Conservation (phyloP, 305 asterid genomes). For the Striga hermonthica region DNA sequence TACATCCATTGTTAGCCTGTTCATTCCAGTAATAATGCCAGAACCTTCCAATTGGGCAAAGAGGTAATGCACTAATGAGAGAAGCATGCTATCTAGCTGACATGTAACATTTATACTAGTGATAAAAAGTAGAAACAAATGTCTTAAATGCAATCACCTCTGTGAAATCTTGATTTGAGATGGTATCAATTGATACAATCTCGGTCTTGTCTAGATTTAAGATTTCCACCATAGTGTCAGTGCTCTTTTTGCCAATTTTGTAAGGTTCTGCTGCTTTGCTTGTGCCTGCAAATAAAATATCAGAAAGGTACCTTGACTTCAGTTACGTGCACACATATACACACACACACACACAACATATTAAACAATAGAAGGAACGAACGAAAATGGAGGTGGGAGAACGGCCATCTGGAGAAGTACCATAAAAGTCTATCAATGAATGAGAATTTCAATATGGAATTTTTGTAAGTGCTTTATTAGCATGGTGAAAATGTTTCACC, state of each 20-base stretch:
- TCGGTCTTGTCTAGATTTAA: conserved; percentile 93
- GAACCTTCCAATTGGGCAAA: no score
- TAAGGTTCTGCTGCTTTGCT: conserved; percentile 79
- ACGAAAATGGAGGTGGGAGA: neutral
- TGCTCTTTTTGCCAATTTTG: conserved; percentile 85
- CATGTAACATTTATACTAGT: no score
- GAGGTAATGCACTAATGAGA: no score
- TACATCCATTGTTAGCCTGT: no score
- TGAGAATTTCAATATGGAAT: neutral
- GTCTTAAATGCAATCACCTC: no score
- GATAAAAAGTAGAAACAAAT: no score
- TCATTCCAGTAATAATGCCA: no score
- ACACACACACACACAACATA: neutral
- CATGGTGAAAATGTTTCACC: neutral
- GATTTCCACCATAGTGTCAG: conserved; percentile 79
- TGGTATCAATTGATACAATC: conserved; percentile 72
- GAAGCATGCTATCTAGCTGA: no score
- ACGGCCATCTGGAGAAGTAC: neutral
- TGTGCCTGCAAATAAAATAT: conserved; percentile 59
- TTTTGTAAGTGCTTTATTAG: neutral
- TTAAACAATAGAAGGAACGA: neutral
- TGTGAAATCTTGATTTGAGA: conserved; percentile 98
- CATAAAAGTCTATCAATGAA: neutral
- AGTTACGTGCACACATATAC: neutral
- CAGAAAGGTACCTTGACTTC: conserved; percentile 15